Evolutionary conservation across 257 asterid species (phyloP).

Genomic region (Cruciata laevipes): DNA sequence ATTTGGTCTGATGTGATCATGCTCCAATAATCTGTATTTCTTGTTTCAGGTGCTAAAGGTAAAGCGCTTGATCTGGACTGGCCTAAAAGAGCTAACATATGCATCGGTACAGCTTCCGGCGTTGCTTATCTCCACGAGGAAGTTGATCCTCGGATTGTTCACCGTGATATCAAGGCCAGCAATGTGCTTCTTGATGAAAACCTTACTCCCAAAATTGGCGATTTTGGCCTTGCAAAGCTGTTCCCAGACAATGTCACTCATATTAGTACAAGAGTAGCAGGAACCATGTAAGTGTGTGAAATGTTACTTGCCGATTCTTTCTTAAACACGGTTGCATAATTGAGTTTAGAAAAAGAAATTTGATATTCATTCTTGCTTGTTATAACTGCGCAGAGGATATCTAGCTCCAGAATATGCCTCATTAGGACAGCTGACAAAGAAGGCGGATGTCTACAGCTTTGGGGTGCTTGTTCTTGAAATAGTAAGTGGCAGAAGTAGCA

Average conservation of each 20-base stretch:
- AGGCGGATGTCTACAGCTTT: conserved; percentile 75
- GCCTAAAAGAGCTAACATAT: conserved; percentile 64
- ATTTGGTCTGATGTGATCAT: not conserved
- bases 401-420: conserved; percentile 77
- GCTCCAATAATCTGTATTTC: not conserved
- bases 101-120: conserved; percentile 70
- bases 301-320: conserved; percentile 3
- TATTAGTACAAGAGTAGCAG: conserved; percentile 88
- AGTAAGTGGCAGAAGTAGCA: conserved; percentile 65
- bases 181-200: conserved; percentile 67
- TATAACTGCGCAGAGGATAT: conserved; percentile 48
- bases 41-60: conserved; percentile 40
- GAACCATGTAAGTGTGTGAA: conserved; percentile 60
- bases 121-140: conserved; percentile 88
- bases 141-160: conserved; percentile 59
- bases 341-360: not conserved
- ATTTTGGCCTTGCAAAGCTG: conserved; percentile 82
- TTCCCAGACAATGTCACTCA: conserved; percentile 89
- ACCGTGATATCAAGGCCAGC: conserved; percentile 90
- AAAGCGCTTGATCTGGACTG: conserved; percentile 43
- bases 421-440: conserved; percentile 66
- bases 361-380: not conserved
- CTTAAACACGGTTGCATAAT: not conserved
- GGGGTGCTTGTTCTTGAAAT: conserved; percentile 79
- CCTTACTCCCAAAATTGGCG: conserved; percentile 65